Evolutionary conservation across 1,284 basidiomycete genomes (phyloP).

Genomic region (Nidula niveotomentosa): DNA sequence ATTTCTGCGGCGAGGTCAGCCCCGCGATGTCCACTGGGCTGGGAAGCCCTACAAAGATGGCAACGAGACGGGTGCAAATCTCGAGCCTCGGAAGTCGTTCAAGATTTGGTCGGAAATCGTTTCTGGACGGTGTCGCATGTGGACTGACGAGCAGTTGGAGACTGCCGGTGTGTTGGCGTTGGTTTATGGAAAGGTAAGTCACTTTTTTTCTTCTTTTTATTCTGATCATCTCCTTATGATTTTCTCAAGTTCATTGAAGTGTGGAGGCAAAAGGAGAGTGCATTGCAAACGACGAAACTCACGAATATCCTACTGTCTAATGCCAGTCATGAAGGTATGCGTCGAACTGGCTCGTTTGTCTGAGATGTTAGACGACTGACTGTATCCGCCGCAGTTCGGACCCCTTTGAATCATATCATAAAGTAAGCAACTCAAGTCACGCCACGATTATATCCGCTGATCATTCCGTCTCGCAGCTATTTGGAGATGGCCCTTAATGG

Average conservation of each 20-base stretch:
- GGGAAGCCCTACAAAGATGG: slow-evolving; percentile 69
- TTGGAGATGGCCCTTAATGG: slow-evolving; percentile 86
- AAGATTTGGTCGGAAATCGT: slow-evolving; percentile 83
- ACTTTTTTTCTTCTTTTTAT: neutral
- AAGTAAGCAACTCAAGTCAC: slow-evolving; percentile 38
- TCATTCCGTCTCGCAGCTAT: slow-evolving; percentile 48
- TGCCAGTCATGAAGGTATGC: slow-evolving; percentile 80
- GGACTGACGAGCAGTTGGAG: slow-evolving; percentile 89
- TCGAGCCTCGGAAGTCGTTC: slow-evolving; percentile 83
- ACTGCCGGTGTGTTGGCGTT: slow-evolving; percentile 85
- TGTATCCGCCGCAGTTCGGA: slow-evolving; percentile 48
- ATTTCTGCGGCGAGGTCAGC: slow-evolving; percentile 80
- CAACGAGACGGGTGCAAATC: slow-evolving; percentile 28
- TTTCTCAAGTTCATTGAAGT: slow-evolving; percentile 75
- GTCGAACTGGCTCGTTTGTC: slow-evolving; percentile 5
- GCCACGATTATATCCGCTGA: neutral
- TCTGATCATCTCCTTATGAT: neutral
- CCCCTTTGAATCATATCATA: slow-evolving; percentile 77
- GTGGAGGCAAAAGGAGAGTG: slow-evolving; percentile 85
- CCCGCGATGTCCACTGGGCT: slow-evolving; percentile 75
- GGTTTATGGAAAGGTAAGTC: slow-evolving; percentile 71
- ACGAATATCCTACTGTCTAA: slow-evolving; percentile 85
- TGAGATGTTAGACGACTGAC: neutral
- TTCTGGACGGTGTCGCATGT: slow-evolving; percentile 69
- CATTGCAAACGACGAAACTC: slow-evolving; percentile 75